phyloP scores from a whole-genome alignment of 2,329 filamentous ascomycete genomes.

The Pseudogymnoascus pannorum region DNA sequence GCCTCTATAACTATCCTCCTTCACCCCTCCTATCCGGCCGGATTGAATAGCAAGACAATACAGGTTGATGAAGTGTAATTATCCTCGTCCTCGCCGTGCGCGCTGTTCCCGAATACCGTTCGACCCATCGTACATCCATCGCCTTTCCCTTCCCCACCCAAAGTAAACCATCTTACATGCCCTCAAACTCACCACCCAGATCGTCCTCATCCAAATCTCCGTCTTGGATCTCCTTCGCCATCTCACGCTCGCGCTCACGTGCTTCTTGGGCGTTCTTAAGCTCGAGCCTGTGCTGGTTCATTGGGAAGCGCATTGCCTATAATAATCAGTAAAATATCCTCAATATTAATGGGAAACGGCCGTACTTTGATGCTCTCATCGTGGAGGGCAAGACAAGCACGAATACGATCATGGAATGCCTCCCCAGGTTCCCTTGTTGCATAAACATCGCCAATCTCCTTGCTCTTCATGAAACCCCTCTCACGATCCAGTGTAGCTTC shows the following conservation, averaged over 20 bases:
- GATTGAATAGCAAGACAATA: conserved; percentile 8
- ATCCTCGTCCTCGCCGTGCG: conserved; percentile 3
- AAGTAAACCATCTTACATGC: conserved; percentile 56
- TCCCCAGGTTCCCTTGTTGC: conserved; percentile 92
- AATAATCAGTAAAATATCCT: conserved; percentile 9
- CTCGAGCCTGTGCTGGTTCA: conserved; percentile 97
- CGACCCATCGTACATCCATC: conserved; percentile 9
- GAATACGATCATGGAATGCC: conserved; percentile 94
- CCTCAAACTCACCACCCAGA: conserved; percentile 90
- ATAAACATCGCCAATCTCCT: conserved; percentile 92
- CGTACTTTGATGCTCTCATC: conserved; percentile 96
- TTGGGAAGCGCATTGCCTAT: conserved; percentile 95
- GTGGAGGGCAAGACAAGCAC: conserved; percentile 82
- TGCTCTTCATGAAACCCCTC: conserved; percentile 96
- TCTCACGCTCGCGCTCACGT: conserved; percentile 89
- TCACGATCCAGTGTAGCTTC: conserved; percentile 92
- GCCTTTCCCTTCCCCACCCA: neutral
- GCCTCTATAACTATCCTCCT: conserved; percentile 3
- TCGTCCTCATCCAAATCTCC: conserved; percentile 96
- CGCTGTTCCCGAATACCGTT: conserved; percentile 6
- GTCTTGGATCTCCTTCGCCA: conserved; percentile 98
- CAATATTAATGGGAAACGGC: conserved; percentile 10
- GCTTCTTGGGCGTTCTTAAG: conserved; percentile 98
- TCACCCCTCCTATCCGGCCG: conserved; percentile 5
- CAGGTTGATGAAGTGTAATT: conserved; percentile 8